Base-by-base conservation (phyloP, 345 rosid genomes). In the Eucalyptus cloeziana region DNA sequence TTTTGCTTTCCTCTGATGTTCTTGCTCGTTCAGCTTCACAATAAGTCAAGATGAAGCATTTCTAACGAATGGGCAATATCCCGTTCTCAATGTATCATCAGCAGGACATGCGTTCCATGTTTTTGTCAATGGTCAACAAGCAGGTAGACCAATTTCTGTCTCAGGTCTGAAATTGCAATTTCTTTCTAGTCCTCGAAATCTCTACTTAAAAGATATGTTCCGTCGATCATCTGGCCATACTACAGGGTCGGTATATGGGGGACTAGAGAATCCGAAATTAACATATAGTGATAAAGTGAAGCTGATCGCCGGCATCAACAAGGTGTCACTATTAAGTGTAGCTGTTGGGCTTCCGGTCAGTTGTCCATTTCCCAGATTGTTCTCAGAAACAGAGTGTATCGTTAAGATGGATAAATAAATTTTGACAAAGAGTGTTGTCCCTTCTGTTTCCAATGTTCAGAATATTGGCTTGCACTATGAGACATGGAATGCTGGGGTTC, bases 271-370 rank as follows among this genome's bases (percentile, higher is more conserved):
- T 80, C 90, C 89, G 30, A 87, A 81, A 79, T 33, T 90, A 85
- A 89, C 86, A 69, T 83, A 88, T 71, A 45, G 86, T 51, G 87
- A 88, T 86, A 80, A 87, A 44, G 90, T 88, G 60, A 90, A 88
- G 81, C 87, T 92, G 89, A 88, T 13, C 5, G 86, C 45, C 45
- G 95, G 95, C 69, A 49, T 86, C 71, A 94, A 92, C 91, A 89
- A 92, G 54, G 71, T 94, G 47, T 92, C 95, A 13, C 90, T 93
- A 51, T 88, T 93, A 24, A 94, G 95, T 76, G 92, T 89, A 45
- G 91, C 92, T 91, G 95, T 93, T 80, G 96, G 96, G 40, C 89
- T 94, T 86, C 96, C 95, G 93, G 96, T 94, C 64, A 86, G 40
- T 51, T 43, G 16, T 58, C 60, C 31, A 37, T 9, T 86, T 13